Evolutionary conservation across 2,329 filamentous ascomycete species (phyloP).

Genomic region (Fusarium concolor): DNA sequence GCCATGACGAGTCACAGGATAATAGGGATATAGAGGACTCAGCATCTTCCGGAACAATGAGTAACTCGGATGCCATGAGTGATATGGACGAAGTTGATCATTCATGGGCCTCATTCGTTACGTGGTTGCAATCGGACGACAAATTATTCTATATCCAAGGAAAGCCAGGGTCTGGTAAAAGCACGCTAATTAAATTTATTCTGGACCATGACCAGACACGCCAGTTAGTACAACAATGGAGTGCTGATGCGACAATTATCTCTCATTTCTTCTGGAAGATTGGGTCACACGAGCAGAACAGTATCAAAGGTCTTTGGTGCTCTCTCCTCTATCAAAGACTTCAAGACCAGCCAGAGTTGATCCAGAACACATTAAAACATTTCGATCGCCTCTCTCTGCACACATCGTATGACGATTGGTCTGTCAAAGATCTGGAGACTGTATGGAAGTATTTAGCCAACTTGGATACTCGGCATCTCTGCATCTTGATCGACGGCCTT

Average conservation of each 20-base stretch:
- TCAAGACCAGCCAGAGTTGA: fast-evolving
- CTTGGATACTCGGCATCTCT: fast-evolving
- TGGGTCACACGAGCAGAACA: background rate
- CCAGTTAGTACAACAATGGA: background rate
- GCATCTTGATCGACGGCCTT: background rate
- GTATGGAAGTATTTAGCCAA: fast-evolving
- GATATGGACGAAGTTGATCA: fast-evolving
- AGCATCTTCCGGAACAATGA: fast-evolving
- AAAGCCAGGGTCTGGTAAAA: fast-evolving
- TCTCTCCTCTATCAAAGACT: fast-evolving
- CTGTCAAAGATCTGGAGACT: fast-evolving
- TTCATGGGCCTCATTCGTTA: fast-evolving
- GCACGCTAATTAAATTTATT: background rate
- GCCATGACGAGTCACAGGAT: no score
- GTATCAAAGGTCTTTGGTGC: background rate
- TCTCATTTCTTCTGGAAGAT: conserved; percentile 30
- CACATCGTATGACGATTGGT: background rate
- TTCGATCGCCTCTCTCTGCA: fast-evolving
- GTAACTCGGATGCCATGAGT: fast-evolving
- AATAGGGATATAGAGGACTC: background rate
- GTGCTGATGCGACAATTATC: background rate
- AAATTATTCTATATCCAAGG: background rate
- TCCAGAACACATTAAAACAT: fast-evolving
- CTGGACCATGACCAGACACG: fast-evolving
- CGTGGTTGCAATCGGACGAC: fast-evolving